Percentiles rank a stretch among this genome's conserved stretches.
Conservation (phyloP, 2,329 filamentous ascomycete genomes). For the Calonectria fujianensis region DNA sequence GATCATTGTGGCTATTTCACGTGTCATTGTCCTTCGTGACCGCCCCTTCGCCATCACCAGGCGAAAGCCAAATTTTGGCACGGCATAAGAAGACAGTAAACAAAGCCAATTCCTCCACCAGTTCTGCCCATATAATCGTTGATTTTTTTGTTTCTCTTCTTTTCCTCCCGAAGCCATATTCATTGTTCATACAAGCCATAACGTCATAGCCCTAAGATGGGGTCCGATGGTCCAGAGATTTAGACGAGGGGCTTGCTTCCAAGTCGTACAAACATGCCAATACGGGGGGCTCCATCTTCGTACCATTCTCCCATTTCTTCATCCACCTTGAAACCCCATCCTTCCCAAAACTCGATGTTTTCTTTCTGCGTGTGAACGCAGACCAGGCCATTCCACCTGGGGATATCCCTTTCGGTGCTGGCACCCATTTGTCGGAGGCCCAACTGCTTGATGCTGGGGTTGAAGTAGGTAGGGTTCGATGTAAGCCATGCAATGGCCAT, state of each 20-base stretch:
- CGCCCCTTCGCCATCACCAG: background rate
- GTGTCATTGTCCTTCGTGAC: background rate
- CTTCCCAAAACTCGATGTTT: slow-evolving; percentile 79
- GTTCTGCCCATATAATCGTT: background rate
- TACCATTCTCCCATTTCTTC: slow-evolving; percentile 84
- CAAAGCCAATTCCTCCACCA: background rate
- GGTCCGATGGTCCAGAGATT: slow-evolving; percentile 27
- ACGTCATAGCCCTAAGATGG: slow-evolving; percentile 21
- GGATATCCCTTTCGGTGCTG: slow-evolving; percentile 63
- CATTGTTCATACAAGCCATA: slow-evolving; percentile 13
- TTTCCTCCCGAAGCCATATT: background rate
- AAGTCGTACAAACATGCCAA: slow-evolving; percentile 84
- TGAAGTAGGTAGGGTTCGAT: slow-evolving; percentile 74
- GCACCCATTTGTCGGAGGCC: slow-evolving; percentile 67
- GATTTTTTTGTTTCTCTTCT: background rate
- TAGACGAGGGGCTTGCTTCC: slow-evolving; percentile 57
- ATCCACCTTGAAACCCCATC: slow-evolving; percentile 84
- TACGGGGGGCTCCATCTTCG: slow-evolving; percentile 89
- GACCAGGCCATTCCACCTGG: slow-evolving; percentile 83
- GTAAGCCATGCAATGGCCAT: slow-evolving; percentile 81
- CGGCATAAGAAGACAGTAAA: background rate
- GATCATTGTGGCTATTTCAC: background rate
- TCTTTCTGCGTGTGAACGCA: slow-evolving; percentile 86
- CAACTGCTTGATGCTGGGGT: slow-evolving; percentile 67
- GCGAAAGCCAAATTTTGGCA: background rate